These are phyloP conservation scores for Fusarium heterosporum DNA, from an alignment of 2,329 filamentous ascomycete genomes.

Conservation along the genomic window DNA sequence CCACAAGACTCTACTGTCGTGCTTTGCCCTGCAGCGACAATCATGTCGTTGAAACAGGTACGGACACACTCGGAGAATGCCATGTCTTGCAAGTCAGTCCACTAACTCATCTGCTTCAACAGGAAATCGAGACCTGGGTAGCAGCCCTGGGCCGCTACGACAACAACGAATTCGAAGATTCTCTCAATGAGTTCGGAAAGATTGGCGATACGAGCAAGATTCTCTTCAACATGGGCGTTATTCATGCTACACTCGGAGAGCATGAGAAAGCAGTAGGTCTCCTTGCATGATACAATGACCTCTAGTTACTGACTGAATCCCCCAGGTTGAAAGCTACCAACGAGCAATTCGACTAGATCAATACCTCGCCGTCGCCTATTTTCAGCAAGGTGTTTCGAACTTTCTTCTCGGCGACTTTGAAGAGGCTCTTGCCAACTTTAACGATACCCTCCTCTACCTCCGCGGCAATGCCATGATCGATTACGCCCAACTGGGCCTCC, in stretches of 20 bases:
- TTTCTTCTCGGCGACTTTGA: slow-evolving; percentile 97
- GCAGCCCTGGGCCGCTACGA: slow-evolving; percentile 91
- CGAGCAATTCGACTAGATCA: slow-evolving; percentile 89
- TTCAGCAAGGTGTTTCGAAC: slow-evolving; percentile 98
- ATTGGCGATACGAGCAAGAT: slow-evolving; percentile 98
- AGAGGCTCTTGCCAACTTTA: slow-evolving; percentile 97
- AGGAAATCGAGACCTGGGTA: slow-evolving; percentile 99
- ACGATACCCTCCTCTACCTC: slow-evolving; percentile 94
- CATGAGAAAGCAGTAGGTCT: slow-evolving; percentile 90
- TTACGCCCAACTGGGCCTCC: slow-evolving; percentile 93
- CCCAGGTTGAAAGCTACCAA: slow-evolving; percentile 92
- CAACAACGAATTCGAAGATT: slow-evolving; percentile 95
- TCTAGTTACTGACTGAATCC: slow-evolving; percentile 32
- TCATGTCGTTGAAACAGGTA: slow-evolving; percentile 73
- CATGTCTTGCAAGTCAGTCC: slow-evolving; percentile 19
- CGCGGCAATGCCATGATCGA: slow-evolving; percentile 98
- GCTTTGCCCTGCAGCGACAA: slow-evolving; percentile 46
- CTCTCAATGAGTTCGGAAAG: slow-evolving; percentile 82
- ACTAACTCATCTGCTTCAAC: slow-evolving; percentile 32
- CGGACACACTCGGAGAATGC: slow-evolving; percentile 31
- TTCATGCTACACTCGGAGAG: slow-evolving; percentile 94
- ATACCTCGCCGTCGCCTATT: slow-evolving; percentile 97
- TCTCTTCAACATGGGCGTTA: slow-evolving; percentile 97
- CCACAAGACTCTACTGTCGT: slow-evolving; percentile 33
- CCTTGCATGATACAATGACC: background rate